Conservation (phyloP, 345 rosid genomes). For the Bruguiera gymnorhiza region DNA sequence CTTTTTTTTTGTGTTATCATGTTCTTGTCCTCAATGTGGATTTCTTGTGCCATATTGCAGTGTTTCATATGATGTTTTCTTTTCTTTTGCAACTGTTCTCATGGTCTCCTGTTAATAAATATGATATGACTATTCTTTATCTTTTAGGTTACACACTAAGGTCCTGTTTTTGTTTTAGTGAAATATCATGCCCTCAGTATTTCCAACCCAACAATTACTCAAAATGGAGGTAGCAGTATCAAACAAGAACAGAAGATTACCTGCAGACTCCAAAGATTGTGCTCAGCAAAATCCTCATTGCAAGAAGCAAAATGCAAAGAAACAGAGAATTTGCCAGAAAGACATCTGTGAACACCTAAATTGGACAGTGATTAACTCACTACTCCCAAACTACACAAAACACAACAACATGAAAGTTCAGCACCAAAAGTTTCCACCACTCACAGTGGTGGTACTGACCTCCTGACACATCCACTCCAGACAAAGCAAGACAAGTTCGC, state of each 20-base stretch:
- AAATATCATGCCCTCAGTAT: background rate
- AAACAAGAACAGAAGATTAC: conserved; percentile 24
- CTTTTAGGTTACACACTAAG: too few species aligned
- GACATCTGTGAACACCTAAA: conserved; percentile 54
- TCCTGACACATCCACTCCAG: conserved; percentile 27
- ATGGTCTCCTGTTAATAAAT: too few species aligned
- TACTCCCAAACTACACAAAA: conserved; percentile 7
- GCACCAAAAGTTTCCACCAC: background rate
- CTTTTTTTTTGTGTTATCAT: too few species aligned
- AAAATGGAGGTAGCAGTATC: background rate
- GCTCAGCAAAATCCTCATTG: conserved; percentile 39
- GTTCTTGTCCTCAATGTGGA: too few species aligned
- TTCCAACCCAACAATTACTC: background rate
- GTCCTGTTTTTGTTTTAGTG: background rate
- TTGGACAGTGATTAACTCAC: conserved; percentile 3
- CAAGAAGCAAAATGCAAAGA: conserved; percentile 41
- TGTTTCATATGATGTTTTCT: too few species aligned
- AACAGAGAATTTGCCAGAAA: conserved; percentile 58
- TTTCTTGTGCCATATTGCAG: too few species aligned
- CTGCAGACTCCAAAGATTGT: conserved; percentile 34
- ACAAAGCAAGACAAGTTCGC: conserved; percentile 25
- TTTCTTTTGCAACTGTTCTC: too few species aligned
- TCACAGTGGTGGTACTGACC: conserved; percentile 28
- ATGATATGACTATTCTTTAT: too few species aligned
- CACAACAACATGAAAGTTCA: background rate